Evolutionary conservation across 306 rosid species (phyloP), one percentile per base, ranked within the genome.

Genomic region (Vigna nakashimae): DNA sequence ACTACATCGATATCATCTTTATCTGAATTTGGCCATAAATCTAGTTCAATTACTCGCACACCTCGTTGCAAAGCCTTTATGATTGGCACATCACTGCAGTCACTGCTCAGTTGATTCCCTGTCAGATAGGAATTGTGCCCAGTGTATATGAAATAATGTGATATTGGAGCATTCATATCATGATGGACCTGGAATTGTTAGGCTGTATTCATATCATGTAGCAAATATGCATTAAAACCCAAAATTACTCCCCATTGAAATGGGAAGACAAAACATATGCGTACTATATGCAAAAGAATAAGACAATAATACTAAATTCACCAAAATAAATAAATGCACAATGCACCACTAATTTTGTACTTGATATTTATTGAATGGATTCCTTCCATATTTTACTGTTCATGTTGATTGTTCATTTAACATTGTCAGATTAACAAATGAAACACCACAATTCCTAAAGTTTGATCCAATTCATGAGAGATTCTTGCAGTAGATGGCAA

Each of bases 71-170:
- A 84, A 18, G 93, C 89, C 83, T 78, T 83, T 71, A 90, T 89
- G 65, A 92, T 87, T 60, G 97, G 97, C 56, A 69, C 87, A 73
- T 86, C 92, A 28, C 97, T 92, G 64, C 91, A 90, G 53, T 92
- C 96, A 84, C 97, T 90, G 84, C 90, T 92, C 30, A 92, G 90
- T 89, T 92, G 97, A 84, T 92, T 92, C 72, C 97, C 97, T 55
- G 93, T 90, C 7, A 92, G 90, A 79, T 92, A 92, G 50, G 97
- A 92, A 86, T 92, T 92, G 82, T 92, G 97, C 59, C 97, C 97
- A 51, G 97, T 92, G 48, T 74, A 90, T 84, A 90, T 89, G 89
- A 83, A 92, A 85, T 92, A 92, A 83, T 92, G 97, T 68, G 97
- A 90, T 65, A 90, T 65, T 30, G 97, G 97, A 82, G 90, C 91